Conservation (phyloP, 495 filamentous ascomycete genomes). For the Penicillium fimorum region DNA sequence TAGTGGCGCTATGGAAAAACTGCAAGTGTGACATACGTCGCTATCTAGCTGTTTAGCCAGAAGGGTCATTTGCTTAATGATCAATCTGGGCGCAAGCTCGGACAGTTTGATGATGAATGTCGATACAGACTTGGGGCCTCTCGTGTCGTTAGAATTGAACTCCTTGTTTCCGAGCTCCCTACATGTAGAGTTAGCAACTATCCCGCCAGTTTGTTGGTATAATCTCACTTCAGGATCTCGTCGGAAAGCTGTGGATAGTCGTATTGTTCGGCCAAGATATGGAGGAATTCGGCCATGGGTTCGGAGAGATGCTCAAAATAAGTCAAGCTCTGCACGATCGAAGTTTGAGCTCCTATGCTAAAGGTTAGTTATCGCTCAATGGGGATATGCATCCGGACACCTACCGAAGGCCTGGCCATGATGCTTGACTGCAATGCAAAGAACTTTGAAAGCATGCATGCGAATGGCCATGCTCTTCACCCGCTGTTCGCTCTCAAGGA, state of each 20-base stretch:
- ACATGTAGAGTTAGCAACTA: slow-evolving; percentile 17
- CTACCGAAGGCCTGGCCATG: slow-evolving; percentile 95
- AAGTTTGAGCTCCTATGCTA: slow-evolving; percentile 85
- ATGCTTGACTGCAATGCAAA: slow-evolving; percentile 96
- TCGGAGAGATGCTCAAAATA: slow-evolving; percentile 98
- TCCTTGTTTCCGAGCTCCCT: slow-evolving; percentile 95
- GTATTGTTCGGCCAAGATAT: slow-evolving; percentile 95
- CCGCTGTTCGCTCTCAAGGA: slow-evolving; percentile 90
- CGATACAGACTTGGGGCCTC: slow-evolving; percentile 97
- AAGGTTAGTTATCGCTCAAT: slow-evolving; percentile 16
- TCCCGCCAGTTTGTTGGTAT: not conserved
- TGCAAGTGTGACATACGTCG: slow-evolving; percentile 55
- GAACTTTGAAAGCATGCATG: slow-evolving; percentile 96
- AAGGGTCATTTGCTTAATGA: slow-evolving; percentile 96
- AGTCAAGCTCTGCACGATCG: slow-evolving; percentile 92
- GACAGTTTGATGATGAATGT: slow-evolving; percentile 92
- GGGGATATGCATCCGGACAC: slow-evolving; percentile 13
- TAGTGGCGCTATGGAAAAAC: not conserved
- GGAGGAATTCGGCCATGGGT: slow-evolving; percentile 97
- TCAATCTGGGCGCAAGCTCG: slow-evolving; percentile 85
- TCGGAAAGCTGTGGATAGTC: slow-evolving; percentile 95
- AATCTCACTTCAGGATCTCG: slow-evolving; percentile 68
- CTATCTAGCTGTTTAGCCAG: slow-evolving; percentile 92
- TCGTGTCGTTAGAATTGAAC: slow-evolving; percentile 93
- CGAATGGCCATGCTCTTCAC: slow-evolving; percentile 87